Percentiles rank a stretch among this genome's conserved stretches.
These are phyloP conservation scores for Theileria equi DNA, from an alignment of 169 alveolate species.

Conservation along the genomic window DNA sequence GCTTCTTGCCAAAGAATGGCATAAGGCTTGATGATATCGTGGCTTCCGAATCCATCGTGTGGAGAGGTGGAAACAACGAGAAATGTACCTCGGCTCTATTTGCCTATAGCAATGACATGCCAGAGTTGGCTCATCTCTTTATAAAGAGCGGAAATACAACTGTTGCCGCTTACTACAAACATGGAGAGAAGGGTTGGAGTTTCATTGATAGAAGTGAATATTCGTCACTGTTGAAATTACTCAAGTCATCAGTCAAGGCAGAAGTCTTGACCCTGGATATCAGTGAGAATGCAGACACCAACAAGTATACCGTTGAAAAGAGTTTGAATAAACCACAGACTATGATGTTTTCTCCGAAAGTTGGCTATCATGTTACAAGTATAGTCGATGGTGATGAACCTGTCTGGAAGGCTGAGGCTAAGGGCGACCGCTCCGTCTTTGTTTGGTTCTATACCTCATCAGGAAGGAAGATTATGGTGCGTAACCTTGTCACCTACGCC, in stretches of 20 bases:
- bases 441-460: conserved; percentile 5
- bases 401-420: neutral
- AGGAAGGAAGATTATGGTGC: neutral
- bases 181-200: too few species aligned
- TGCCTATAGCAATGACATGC: too few species aligned
- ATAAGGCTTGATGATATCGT: too few species aligned
- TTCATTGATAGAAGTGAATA: too few species aligned
- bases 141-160: too few species aligned
- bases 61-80: too few species aligned
- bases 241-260: neutral
- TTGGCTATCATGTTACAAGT: neutral
- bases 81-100: too few species aligned
- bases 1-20: too few species aligned
- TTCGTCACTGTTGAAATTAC: too few species aligned
- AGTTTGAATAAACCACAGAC: neutral
- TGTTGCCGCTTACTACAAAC: too few species aligned
- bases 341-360: neutral
- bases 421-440: conserved; percentile 1
- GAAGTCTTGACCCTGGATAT: neutral
- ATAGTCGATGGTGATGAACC: neutral
- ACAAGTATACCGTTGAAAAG: neutral
- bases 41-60: too few species aligned
- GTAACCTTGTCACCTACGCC: neutral
- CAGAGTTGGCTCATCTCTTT: too few species aligned
- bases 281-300: neutral